Evolutionary conservation across 2,329 filamentous ascomycete genomes (phyloP).

Genomic region (Colletotrichum kahawae): DNA sequence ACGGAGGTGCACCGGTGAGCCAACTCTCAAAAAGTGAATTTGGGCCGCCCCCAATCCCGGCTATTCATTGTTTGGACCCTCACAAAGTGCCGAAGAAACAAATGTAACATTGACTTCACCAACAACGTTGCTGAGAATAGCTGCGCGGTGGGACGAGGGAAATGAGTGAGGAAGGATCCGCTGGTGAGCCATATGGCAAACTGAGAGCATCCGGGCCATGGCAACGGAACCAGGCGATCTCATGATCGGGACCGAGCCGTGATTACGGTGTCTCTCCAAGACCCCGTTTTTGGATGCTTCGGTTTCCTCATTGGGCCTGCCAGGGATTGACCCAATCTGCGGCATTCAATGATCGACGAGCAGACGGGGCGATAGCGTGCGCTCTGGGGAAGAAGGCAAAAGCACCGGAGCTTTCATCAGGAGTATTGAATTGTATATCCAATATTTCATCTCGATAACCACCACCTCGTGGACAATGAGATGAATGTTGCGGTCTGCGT

Average conservation of each 20-base stretch:
- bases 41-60: neutral
- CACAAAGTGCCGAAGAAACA: constrained; percentile 8
- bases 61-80: neutral
- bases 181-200: neutral
- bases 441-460: constrained; percentile 13
- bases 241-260: constrained; percentile 7
- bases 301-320: constrained; percentile 9
- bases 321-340: constrained; percentile 7
- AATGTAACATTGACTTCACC: neutral
- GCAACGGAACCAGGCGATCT: constrained; percentile 3
- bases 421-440: neutral
- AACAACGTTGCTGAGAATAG: neutral
- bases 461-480: neutral
- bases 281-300: neutral
- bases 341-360: constrained; percentile 18
- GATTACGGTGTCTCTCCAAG: neutral
- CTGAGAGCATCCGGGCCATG: neutral
- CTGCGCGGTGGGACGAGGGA: neutral
- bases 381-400: constrained; percentile 8
- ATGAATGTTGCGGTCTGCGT: neutral
- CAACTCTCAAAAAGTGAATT: neutral
- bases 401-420: neutral
- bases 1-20: constrained; percentile 7
- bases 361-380: neutral
- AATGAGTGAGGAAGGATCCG: neutral